Conservation (phyloP, 2,329 filamentous ascomycete species). For the Cyanodermella asteris region DNA sequence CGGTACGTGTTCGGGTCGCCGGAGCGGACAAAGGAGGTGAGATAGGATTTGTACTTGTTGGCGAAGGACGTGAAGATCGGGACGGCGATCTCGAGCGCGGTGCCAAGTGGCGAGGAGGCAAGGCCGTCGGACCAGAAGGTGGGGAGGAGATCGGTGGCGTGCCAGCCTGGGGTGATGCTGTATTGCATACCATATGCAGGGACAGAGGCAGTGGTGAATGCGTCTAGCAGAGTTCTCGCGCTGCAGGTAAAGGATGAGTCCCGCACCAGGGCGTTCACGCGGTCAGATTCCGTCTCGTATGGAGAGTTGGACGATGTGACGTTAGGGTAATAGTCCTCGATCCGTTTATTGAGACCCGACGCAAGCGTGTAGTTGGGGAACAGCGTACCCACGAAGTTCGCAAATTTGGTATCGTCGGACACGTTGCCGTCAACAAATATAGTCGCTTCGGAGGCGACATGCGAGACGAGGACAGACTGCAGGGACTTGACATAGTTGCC, state of each 20-base stretch:
- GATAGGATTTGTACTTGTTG: slow-evolving; percentile 19
- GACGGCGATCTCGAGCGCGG: too few relatives aligned
- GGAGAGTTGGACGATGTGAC: slow-evolving; percentile 6
- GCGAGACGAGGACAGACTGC: slow-evolving; percentile 14
- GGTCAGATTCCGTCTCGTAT: slow-evolving; percentile 12
- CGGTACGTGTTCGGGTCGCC: slow-evolving; percentile 20
- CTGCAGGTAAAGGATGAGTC: slow-evolving; percentile 15
- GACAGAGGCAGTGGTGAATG: too few relatives aligned
- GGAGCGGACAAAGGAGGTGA: slow-evolving; percentile 18
- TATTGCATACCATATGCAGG: slow-evolving; percentile 24
- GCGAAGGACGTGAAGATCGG: slow-evolving; percentile 14
- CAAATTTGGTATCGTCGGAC: slow-evolving; percentile 13
- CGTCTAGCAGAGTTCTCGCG: slow-evolving; percentile 17
- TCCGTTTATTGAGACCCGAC: slow-evolving; percentile 11
- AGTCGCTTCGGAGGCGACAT: slow-evolving; percentile 14
- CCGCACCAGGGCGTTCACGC: slow-evolving; percentile 13
- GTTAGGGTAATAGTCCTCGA: slow-evolving; percentile 13
- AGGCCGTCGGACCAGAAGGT: slow-evolving; percentile 18
- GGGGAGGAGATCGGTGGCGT: slow-evolving; percentile 20
- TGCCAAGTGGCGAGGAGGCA: slow-evolving; percentile 7
- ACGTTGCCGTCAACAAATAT: slow-evolving; percentile 11
- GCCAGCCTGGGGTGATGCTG: slow-evolving; percentile 17
- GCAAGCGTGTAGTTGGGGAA: slow-evolving; percentile 15
- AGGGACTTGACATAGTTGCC: slow-evolving; percentile 14
- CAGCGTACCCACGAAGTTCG: slow-evolving; percentile 11